Evolutionary conservation across 148 eudicot genomes (phyloP).

Genomic region (Vaccinium darrowii): DNA sequence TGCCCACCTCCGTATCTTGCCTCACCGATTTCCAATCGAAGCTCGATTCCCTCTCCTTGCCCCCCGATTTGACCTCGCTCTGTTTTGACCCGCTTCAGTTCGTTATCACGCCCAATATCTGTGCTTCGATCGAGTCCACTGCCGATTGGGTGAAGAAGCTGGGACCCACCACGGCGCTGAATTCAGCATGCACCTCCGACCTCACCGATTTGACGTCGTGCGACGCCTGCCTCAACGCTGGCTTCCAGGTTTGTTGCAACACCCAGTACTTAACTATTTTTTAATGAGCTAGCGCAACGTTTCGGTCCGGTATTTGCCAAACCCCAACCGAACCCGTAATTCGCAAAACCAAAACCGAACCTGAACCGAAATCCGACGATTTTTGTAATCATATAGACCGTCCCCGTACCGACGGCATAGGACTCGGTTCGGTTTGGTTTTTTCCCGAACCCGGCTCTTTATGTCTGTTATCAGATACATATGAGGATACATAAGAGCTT

Average conservation of each 20-base stretch:
- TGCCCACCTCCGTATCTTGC: slow-evolving; percentile 52
- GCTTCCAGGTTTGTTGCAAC: slow-evolving; percentile 26
- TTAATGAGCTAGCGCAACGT: too few species aligned
- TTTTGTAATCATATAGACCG: too few species aligned
- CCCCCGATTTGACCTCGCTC: slow-evolving; percentile 38
- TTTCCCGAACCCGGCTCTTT: too few species aligned
- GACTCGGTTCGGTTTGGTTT: too few species aligned
- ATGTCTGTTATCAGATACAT: too few species aligned
- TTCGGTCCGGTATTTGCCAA: too few species aligned
- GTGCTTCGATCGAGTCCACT: slow-evolving; percentile 57
- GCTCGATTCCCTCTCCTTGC: slow-evolving; percentile 42
- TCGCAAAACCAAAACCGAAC: too few species aligned
- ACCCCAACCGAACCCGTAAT: too few species aligned
- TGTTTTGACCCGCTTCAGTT: slow-evolving; percentile 64
- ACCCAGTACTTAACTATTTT: too few species aligned
- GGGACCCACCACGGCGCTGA: slow-evolving; percentile 43
- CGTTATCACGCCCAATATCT: slow-evolving; percentile 41
- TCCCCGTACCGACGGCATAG: too few species aligned
- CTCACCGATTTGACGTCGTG: slow-evolving; percentile 53
- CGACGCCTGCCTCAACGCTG: slow-evolving; percentile 59
- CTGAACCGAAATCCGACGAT: too few species aligned
- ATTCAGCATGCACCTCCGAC: slow-evolving; percentile 44
- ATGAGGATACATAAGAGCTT: too few species aligned
- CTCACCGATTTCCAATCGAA: slow-evolving; percentile 50
- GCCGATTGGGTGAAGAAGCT: slow-evolving; percentile 53